Conservation (phyloP, 2,329 filamentous ascomycete species). For the Chrysosporium queenslandicum region DNA sequence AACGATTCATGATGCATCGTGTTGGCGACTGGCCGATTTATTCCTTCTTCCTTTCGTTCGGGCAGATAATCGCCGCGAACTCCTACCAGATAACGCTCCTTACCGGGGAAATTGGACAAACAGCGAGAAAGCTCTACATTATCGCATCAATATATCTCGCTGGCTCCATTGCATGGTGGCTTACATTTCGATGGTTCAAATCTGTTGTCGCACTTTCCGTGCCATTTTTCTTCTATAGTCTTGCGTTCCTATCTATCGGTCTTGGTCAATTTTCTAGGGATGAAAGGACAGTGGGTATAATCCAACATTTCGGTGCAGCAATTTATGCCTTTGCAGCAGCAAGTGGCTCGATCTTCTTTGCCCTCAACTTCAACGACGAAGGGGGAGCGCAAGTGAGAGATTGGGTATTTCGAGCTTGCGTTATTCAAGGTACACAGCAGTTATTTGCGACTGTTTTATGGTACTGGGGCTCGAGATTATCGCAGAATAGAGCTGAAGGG, state of each 20-base stretch:
- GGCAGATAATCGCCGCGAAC: conserved; percentile 55
- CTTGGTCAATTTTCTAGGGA: conserved; percentile 47
- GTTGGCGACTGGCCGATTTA: conserved; percentile 57
- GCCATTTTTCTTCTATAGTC: conserved; percentile 51
- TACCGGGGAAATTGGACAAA: conserved; percentile 52
- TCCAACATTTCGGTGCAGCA: conserved; percentile 52
- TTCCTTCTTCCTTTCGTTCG: conserved; percentile 50
- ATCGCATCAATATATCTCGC: conserved; percentile 51
- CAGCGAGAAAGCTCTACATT: conserved; percentile 49
- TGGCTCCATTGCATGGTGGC: conserved; percentile 54
- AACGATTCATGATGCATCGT: conserved; percentile 46
- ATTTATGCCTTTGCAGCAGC: conserved; percentile 54
- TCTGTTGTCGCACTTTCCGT: conserved; percentile 49
- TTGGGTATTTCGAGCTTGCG: conserved; percentile 57
- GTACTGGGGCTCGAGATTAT: conserved; percentile 55
- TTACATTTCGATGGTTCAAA: conserved; percentile 49
- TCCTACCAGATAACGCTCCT: conserved; percentile 60
- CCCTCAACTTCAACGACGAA: conserved; percentile 57
- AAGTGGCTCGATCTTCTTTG: conserved; percentile 55
- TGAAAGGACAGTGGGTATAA: conserved; percentile 38
- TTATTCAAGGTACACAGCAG: conserved; percentile 58
- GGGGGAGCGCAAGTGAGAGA: conserved; percentile 52
- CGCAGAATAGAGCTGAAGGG: conserved; percentile 35
- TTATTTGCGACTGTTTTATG: conserved; percentile 55
- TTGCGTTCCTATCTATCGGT: conserved; percentile 25